phyloP scores from a whole-genome alignment of 2,329 filamentous ascomycete species.

The Fusarium irregulare region DNA sequence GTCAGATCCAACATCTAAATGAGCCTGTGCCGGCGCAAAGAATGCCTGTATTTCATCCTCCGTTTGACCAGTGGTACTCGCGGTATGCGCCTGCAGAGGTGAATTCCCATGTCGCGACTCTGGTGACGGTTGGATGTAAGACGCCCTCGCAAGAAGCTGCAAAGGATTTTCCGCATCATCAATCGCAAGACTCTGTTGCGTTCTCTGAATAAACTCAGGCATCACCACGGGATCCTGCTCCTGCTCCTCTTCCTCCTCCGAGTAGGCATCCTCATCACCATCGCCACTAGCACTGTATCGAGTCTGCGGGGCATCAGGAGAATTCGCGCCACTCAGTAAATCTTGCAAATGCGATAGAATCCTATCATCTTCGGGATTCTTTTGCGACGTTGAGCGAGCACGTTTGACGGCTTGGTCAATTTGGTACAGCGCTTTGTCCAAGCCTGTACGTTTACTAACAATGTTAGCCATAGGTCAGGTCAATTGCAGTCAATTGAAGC shows the following conservation, averaged over 20 bases:
- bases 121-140: constrained; percentile 71
- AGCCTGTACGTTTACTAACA: constrained; percentile 75
- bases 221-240: constrained; percentile 42
- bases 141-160: constrained; percentile 78
- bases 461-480: constrained; percentile 5
- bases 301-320: constrained; percentile 33
- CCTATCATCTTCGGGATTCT: constrained; percentile 58
- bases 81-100: constrained; percentile 41
- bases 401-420: constrained; percentile 76
- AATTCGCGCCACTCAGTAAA: constrained; percentile 51
- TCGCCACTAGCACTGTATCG: constrained; percentile 29
- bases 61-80: constrained; percentile 36
- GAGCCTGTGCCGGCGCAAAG: constrained; percentile 73
- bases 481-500: constrained; percentile 24
- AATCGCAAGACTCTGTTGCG: constrained; percentile 67
- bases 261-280: constrained; percentile 48
- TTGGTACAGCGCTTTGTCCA: constrained; percentile 79
- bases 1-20: constrained; percentile 71
- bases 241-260: constrained; percentile 49
- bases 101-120: constrained; percentile 47
- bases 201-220: constrained; percentile 46
- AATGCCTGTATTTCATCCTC: constrained; percentile 69
- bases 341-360: constrained; percentile 58
- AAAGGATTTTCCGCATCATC: constrained; percentile 82
- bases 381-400: constrained; percentile 58